Evolutionary conservation across 306 rosid genomes (phyloP).

Genomic region (Glycine tomentella): DNA sequence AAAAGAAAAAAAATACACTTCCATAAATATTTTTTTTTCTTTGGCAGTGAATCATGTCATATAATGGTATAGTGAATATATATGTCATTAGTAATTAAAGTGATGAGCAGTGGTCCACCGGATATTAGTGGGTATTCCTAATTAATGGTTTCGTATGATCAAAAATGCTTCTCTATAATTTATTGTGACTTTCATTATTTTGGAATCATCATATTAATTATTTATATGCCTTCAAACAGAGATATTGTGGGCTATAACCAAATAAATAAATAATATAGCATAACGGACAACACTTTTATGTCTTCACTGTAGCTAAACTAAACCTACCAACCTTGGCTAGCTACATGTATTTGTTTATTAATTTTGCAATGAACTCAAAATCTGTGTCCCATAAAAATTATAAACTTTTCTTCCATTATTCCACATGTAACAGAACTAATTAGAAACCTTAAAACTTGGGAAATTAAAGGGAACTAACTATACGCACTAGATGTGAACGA

Average conservation of each 20-base stretch:
- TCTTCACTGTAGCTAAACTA: neutral
- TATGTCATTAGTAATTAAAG: neutral
- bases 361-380: neutral
- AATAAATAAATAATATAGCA: neutral
- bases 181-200: constrained; percentile 10
- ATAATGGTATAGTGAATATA: neutral
- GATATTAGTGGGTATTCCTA: constrained; percentile 28
- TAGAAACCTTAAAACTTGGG: constrained; percentile 1
- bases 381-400: neutral
- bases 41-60: neutral
- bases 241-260: constrained; percentile 33
- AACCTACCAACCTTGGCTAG: neutral
- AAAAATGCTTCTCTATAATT: neutral
- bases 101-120: constrained; percentile 1
- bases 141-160: constrained; percentile 11
- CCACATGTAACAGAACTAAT: neutral
- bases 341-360: neutral
- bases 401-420: neutral
- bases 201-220: constrained; percentile 6
- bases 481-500: constrained; percentile 2
- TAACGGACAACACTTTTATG: constrained; percentile 16
- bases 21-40: too few relatives aligned
- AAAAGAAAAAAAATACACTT: too few relatives aligned
- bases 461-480: constrained; percentile 16
- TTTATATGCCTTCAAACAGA: constrained; percentile 18